phyloP scores from a whole-genome alignment of 352 stramenopile genomes.

The Phytophthora sojae region DNA sequence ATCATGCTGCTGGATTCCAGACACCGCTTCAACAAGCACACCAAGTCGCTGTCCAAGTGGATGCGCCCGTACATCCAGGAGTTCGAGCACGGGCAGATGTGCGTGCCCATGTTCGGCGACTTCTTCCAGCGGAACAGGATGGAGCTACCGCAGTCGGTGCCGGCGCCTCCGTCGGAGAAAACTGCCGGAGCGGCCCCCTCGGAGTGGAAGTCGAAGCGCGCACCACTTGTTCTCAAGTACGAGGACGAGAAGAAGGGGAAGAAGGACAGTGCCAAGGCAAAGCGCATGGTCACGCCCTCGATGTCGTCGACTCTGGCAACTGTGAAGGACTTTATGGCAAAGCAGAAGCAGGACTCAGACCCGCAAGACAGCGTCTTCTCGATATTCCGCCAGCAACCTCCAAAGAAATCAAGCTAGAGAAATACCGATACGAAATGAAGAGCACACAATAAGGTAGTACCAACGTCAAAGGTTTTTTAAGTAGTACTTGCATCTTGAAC shows the following conservation, averaged over 20 bases:
- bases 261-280: constrained; percentile 23
- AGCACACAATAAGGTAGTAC: not conserved
- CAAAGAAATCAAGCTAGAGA: constrained; percentile 30
- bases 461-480: no score
- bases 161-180: constrained; percentile 14
- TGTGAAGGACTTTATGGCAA: constrained; percentile 39
- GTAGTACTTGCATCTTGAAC: no score
- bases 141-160: constrained; percentile 45
- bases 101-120: constrained; percentile 60
- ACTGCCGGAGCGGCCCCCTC: constrained; percentile 2
- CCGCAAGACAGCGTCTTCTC: constrained; percentile 33
- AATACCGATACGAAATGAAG: not conserved
- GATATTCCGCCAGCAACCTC: constrained; percentile 29
- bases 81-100: constrained; percentile 72
- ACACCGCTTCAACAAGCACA: constrained; percentile 70
- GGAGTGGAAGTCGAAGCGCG: constrained; percentile 20
- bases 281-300: constrained; percentile 15
- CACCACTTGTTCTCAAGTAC: constrained; percentile 42
- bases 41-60: constrained; percentile 81
- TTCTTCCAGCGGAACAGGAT: constrained; percentile 72
- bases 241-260: constrained; percentile 35
- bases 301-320: constrained; percentile 39
- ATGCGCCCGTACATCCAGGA: constrained; percentile 79
- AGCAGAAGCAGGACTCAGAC: constrained; percentile 33
- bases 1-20: constrained; percentile 97